Base-by-base conservation (phyloP, 2,329 filamentous ascomycete species). In the Chrysosporium keratinophilum region DNA sequence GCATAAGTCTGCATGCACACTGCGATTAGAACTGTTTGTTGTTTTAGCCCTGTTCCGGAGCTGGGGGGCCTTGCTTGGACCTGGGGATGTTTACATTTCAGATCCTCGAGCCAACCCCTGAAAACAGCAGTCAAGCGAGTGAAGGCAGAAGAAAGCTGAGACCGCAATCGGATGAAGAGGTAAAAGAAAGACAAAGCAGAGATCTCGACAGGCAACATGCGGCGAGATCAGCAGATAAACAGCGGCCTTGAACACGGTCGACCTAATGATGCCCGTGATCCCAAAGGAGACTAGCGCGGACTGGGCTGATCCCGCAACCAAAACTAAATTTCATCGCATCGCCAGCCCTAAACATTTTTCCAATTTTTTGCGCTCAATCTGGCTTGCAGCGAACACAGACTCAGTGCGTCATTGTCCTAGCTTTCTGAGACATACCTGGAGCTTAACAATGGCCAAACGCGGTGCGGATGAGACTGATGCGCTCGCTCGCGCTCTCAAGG, bases 391-490 rank as follows among this genome's bases (percentile, higher is more conserved):
- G 20, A 39, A 11, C 33, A 35, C 20, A 50, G 2, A 14, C 4
- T 19, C n/a, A 41, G n/a, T 19, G 20, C 15, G 14, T 20, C 19
- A 12, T 19, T 20, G 9, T 12, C 5, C 14, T 3, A 17, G 3
- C 34, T 17, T 15, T 33, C 39, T 11, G 9, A 50, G 40, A n/a
- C 40, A 3, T 35, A 3, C 20, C 12, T 44, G 28, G n/a, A 37
- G 10, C 5, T 44, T 20, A 17, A 42, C 17, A 35, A 84, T 84
- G 81, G 76, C 78, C 42, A 84, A 84, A 67, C 74, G 81, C 67
- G 69, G 75, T 33, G 79, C 78, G 54, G 79, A 82, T 57, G 65
- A 74, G 44, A 67, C 72, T 34, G 74, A 75, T 37, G 71, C 74
- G 50, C 72, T 76, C 58, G 65, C 66, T 43, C 74, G 76, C 56